Conservation (phyloP, 2,329 filamentous ascomycete species). For the Pseudogymnoascus pannorum region DNA sequence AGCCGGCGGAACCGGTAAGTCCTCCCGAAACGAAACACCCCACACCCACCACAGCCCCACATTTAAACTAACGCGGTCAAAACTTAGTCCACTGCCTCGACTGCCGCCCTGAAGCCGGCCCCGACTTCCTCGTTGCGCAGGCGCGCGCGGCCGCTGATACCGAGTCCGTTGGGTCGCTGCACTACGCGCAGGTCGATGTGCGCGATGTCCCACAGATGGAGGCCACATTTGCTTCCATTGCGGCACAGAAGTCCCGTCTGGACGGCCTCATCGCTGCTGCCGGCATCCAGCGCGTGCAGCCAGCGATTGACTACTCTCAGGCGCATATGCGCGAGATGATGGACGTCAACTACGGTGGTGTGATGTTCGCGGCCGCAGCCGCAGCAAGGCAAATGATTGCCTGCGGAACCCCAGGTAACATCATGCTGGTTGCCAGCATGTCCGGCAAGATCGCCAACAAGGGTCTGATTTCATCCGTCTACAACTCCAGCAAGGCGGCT, state of each 20-base stretch:
- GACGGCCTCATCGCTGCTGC: conserved; percentile 91
- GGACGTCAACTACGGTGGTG: conserved; percentile 89
- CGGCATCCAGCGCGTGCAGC: conserved; percentile 92
- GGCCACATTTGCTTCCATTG: conserved; percentile 60
- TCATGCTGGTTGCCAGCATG: conserved; percentile 96
- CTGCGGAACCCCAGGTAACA: conserved; percentile 69
- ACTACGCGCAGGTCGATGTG: conserved; percentile 81
- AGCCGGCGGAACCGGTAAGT: conserved; percentile 78
- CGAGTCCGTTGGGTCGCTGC: conserved; percentile 78
- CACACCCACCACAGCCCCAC: neutral
- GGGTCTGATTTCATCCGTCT: conserved; percentile 8
- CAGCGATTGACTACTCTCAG: conserved; percentile 82
- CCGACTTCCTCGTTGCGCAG: conserved; percentile 59
- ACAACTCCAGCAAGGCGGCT: conserved; percentile 38
- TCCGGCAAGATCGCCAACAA: conserved; percentile 45
- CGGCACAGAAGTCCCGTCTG: conserved; percentile 68
- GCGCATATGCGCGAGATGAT: conserved; percentile 93
- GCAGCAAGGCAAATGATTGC: conserved; percentile 86
- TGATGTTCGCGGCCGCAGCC: conserved; percentile 77
- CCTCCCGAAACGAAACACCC: conserved; percentile 78
- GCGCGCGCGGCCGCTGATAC: conserved; percentile 66
- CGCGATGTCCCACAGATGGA: conserved; percentile 62
- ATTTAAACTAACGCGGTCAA: conserved; percentile 14
- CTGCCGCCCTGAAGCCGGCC: neutral
- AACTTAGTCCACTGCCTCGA: conserved; percentile 10